These are phyloP conservation scores for Cladophialophora psammophila DNA, from an alignment of 2,329 filamentous ascomycete species.

Conservation along the genomic window DNA sequence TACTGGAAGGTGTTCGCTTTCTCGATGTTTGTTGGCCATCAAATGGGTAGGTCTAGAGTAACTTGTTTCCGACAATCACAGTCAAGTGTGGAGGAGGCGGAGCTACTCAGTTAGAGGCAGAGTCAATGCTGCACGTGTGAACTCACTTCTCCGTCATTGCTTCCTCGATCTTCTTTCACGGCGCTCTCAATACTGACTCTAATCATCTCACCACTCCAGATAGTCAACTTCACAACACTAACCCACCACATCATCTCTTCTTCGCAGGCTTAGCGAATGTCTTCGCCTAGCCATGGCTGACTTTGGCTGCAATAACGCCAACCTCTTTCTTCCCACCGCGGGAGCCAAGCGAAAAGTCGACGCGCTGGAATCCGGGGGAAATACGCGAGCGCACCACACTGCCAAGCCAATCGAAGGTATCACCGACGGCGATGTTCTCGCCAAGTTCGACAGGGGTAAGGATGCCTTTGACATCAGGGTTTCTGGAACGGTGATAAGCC, in stretches of 20 bases:
- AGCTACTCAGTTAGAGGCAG: not conserved
- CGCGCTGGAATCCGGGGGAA: not conserved
- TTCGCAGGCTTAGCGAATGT: not conserved
- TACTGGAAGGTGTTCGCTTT: too few relatives aligned
- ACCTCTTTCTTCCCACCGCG: not conserved
- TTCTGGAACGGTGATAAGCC: slow-evolving; percentile 9
- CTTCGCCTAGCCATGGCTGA: not conserved
- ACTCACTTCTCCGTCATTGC: not conserved
- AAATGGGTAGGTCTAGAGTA: not conserved
- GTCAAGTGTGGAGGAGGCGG: too few relatives aligned
- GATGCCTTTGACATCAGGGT: slow-evolving; percentile 12
- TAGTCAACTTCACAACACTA: not conserved
- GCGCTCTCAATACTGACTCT: not conserved
- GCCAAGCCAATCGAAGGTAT: not conserved
- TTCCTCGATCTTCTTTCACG: not conserved
- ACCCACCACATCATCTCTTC: not conserved
- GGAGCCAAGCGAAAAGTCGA: not conserved
- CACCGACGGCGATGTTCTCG: not conserved
- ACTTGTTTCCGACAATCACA: too few relatives aligned
- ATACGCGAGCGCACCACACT: not conserved
- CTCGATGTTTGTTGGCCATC: too few relatives aligned
- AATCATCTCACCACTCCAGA: not conserved
- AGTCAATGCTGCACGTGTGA: not conserved
- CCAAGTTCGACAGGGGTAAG: slow-evolving; percentile 3
- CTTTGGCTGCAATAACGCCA: not conserved